These are phyloP conservation scores for Xylariaceae sp. DNA, from an alignment of 2,329 filamentous ascomycete genomes.

Conservation along the genomic window DNA sequence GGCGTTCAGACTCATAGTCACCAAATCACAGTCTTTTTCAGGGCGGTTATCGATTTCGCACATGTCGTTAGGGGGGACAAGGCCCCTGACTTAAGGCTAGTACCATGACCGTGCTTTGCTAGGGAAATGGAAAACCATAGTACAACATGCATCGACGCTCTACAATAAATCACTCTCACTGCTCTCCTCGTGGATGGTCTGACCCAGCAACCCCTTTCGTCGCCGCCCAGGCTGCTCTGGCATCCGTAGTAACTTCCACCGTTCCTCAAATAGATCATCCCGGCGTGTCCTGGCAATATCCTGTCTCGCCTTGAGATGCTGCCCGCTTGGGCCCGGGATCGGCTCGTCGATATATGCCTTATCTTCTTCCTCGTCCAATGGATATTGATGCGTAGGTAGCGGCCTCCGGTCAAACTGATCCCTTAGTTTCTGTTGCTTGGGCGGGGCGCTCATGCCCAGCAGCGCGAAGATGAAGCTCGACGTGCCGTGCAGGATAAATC, in stretches of 20 bases:
- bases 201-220: slow-evolving; percentile 51
- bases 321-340: slow-evolving; percentile 6
- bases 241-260: slow-evolving; percentile 27
- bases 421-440: slow-evolving; percentile 15
- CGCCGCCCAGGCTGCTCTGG: slow-evolving; percentile 38
- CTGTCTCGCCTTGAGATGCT: neutral
- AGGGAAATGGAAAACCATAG: neutral
- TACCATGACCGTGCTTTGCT: neutral
- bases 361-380: slow-evolving; percentile 11
- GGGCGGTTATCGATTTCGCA: neutral
- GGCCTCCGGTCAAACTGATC: neutral
- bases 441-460: slow-evolving; percentile 26
- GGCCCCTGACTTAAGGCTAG: neutral
- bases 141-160: slow-evolving; percentile 5
- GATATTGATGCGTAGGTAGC: neutral
- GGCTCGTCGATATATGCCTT: slow-evolving; percentile 14
- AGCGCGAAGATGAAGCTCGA: slow-evolving; percentile 30
- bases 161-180: slow-evolving; percentile 49
- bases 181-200: slow-evolving; percentile 70
- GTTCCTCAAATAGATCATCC: slow-evolving; percentile 24
- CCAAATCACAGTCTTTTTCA: neutral
- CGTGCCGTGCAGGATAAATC: slow-evolving; percentile 27
- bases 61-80: neutral
- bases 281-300: neutral
- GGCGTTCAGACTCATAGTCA: slow-evolving; percentile 12